Conservation (phyloP, 805 yeast genomes). For the Monosporozyma aquatica region DNA sequence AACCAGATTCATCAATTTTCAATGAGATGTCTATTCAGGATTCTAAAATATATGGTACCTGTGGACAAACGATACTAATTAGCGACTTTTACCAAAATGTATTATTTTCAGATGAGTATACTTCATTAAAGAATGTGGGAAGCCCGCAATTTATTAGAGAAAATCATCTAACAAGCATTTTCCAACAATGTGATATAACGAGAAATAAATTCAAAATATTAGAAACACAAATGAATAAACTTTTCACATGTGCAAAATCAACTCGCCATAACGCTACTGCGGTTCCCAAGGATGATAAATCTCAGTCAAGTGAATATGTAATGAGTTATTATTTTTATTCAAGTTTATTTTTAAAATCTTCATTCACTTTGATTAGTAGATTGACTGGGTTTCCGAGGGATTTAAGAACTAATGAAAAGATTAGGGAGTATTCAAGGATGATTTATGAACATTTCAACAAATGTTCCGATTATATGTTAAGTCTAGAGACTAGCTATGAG, state of each 20-base stretch:
- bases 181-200: not conserved
- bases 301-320: slow-evolving; percentile 8
- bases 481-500: slow-evolving; percentile 12
- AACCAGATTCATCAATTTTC: slow-evolving; percentile 6
- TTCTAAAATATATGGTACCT: slow-evolving; percentile 15
- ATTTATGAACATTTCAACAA: not conserved
- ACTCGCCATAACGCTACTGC: not conserved
- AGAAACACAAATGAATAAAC: not conserved
- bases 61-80: slow-evolving; percentile 11
- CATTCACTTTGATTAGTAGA: slow-evolving; percentile 12
- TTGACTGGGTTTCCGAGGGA: slow-evolving; percentile 8
- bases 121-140: slow-evolving; percentile 20
- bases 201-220: not conserved
- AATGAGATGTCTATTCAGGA: slow-evolving; percentile 10
- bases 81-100: slow-evolving; percentile 18
- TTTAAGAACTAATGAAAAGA: slow-evolving; percentile 4
- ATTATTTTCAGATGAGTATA: slow-evolving; percentile 18
- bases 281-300: slow-evolving; percentile 5
- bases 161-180: slow-evolving; percentile 14
- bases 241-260: not conserved
- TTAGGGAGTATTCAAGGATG: slow-evolving; percentile 3
- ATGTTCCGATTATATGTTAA: slow-evolving; percentile 9
- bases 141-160: slow-evolving; percentile 14
- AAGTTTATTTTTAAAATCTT: slow-evolving; percentile 8
- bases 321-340: slow-evolving; percentile 8